Evolutionary conservation across 1,139 yeast species (phyloP), one percentile per base, ranked within the genome.

Genomic region (Geotrichum carabidarum): DNA sequence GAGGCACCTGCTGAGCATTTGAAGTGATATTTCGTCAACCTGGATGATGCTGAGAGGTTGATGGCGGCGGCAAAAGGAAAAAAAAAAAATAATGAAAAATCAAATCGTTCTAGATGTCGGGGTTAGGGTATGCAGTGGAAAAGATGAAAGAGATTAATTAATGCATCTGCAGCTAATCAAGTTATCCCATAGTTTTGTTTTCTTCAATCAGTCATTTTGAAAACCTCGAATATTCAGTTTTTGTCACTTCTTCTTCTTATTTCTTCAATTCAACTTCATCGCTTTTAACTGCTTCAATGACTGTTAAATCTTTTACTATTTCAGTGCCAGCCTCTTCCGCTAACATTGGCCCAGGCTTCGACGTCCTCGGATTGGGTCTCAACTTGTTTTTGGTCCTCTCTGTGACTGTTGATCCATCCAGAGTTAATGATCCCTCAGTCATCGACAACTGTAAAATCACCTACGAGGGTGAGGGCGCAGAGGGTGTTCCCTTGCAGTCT

Each of bases 331-430:
- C 98, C 1, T 91, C 98, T 1, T 87, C 96, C 49, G 99, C 99
- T 65, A 93, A 93, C 68, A 91, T 93, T 53, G 99, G 99, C 8
- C 99, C 99, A 1, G 99, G 99, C 1, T 93, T 91, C 68, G 99
- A 93, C 71, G 99, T 93, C 5, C 76, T 93, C 53, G 99, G 99
- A 17, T 83, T 93, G 50, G 96, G 96, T 42, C 78, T 93, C 62
- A 78, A 85, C 58, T 74, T 90, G 48, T 89, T 76, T 67, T 75
- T 93, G 59, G 86, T 84, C 58, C 77, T 93, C 54, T 73, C 77
- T 9, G 96, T 90, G 38, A 69, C 74, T 15, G 74, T 87, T 46
- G 91, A 87, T 66, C 70, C 83, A 4, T 61, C 75, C 11, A 30
- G 38, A 53, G 76, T 84, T 8, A 93, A 86, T 67, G 82, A 84